Evolutionary conservation across 495 filamentous ascomycete genomes (phyloP).

Genomic region (Neurospora sublineolata): DNA sequence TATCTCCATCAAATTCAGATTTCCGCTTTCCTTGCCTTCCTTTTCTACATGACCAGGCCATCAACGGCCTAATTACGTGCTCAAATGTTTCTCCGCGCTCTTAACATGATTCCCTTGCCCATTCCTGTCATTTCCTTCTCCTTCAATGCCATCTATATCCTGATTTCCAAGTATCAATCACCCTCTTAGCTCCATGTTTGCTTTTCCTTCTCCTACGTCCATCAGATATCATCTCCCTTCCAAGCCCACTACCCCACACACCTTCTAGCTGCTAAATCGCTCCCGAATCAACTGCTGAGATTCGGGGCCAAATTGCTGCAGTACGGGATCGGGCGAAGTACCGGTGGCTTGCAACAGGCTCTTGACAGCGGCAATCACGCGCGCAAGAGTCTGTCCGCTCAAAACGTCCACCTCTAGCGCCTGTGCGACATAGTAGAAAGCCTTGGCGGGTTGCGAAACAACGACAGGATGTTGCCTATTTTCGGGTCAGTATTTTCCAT

Average conservation of each 20-base stretch:
- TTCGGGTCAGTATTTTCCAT: background rate
- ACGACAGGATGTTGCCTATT: conserved; percentile 79
- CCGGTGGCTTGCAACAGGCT: conserved; percentile 56
- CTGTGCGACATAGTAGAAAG: conserved; percentile 72
- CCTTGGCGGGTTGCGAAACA: conserved; percentile 56
- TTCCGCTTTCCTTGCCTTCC: background rate
- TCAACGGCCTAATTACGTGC: background rate
- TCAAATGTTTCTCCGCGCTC: background rate
- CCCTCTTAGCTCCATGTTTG: background rate
- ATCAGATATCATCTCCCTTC: background rate
- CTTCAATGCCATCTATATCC: background rate
- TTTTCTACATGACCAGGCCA: background rate
- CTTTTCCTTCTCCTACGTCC: background rate
- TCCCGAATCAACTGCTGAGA: conserved; percentile 63
- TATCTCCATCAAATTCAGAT: background rate
- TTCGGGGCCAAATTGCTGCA: conserved; percentile 60
- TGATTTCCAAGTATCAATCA: background rate
- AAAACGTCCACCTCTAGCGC: conserved; percentile 86
- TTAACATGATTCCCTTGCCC: background rate
- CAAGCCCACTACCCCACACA: background rate
- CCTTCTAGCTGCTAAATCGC: conserved; percentile 46
- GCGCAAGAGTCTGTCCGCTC: conserved; percentile 63
- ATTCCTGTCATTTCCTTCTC: background rate
- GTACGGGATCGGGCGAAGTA: conserved; percentile 56
- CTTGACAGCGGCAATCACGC: conserved; percentile 65